Percentiles rank a stretch among this genome's conserved stretches.
phyloP scores from a whole-genome alignment of 345 rosid species.

The Boechera divaricarpa region DNA sequence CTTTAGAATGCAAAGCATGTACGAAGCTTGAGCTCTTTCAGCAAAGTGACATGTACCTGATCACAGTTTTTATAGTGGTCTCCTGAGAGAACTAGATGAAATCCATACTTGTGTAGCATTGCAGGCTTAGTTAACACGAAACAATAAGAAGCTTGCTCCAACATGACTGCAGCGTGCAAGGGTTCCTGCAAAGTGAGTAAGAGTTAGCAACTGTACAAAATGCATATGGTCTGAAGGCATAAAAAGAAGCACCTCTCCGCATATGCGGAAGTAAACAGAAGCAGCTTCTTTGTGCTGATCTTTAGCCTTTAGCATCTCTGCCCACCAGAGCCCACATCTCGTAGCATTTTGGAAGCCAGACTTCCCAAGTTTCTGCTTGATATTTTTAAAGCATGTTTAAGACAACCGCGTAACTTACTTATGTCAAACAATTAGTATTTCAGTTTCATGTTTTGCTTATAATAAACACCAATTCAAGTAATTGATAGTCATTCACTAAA shows the following conservation, averaged over 20 bases:
- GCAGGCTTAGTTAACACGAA: constrained; percentile 85
- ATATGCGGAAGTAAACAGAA: constrained; percentile 86
- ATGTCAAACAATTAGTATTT: constrained; percentile 5
- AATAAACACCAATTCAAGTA: constrained; percentile 31
- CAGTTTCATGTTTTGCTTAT: constrained; percentile 33
- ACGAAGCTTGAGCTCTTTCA: constrained; percentile 31
- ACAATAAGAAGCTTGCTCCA: constrained; percentile 99
- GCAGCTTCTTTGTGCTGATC: constrained; percentile 93
- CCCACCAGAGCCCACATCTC: constrained; percentile 99
- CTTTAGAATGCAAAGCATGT: constrained; percentile 39
- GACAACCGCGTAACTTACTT: constrained; percentile 24
- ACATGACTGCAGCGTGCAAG: constrained; percentile 95
- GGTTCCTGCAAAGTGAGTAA: constrained; percentile 63
- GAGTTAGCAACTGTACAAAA: constrained; percentile 32
- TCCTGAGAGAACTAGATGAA: constrained; percentile 97
- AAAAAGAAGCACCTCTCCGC: constrained; percentile 79
- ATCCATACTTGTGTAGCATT: constrained; percentile 95
- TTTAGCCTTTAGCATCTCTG: constrained; percentile 89
- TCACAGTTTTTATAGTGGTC: constrained; percentile 91
- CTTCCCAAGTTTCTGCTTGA: constrained; percentile 74
- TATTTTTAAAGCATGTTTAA: constrained; percentile 29
- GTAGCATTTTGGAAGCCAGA: constrained; percentile 82
- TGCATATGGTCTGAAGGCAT: constrained; percentile 22
- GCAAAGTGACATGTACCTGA: constrained; percentile 65
- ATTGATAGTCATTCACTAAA: constrained; percentile 19